Percentiles rank a stretch among this genome's conserved stretches.
These are phyloP conservation scores for Carallia pectinifolia DNA, from an alignment of 345 rosid genomes.

Conservation along the genomic window DNA sequence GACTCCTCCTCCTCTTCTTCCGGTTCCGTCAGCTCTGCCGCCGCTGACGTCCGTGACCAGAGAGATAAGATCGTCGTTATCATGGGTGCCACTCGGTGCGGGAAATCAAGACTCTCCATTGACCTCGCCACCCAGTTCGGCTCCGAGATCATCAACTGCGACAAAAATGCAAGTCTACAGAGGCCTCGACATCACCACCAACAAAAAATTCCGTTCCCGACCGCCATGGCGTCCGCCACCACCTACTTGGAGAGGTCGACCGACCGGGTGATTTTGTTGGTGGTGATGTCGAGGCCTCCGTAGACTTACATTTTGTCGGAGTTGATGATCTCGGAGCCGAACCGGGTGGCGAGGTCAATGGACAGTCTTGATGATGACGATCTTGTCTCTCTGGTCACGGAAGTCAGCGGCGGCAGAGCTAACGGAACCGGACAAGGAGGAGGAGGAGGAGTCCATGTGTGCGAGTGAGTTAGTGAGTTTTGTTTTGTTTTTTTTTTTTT, in stretches of 20 bases:
- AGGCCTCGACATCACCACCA: slow-evolving; percentile 75
- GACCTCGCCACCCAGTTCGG: slow-evolving; percentile 56
- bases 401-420: too few relatives aligned
- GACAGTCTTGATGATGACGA: slow-evolving; percentile 72
- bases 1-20: slow-evolving; percentile 7
- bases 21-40: neutral
- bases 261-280: slow-evolving; percentile 61
- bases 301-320: slow-evolving; percentile 89
- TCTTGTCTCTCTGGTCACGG: slow-evolving; percentile 41
- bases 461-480: too few relatives aligned
- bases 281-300: slow-evolving; percentile 71
- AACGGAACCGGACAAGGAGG: neutral
- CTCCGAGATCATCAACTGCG: slow-evolving; percentile 75
- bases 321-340: slow-evolving; percentile 67
- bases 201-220: too few relatives aligned
- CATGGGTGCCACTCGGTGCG: slow-evolving; percentile 91
- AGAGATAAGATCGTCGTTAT: slow-evolving; percentile 64
- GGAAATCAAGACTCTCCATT: slow-evolving; percentile 75
- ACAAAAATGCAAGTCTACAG: slow-evolving; percentile 78
- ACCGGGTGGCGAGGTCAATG: slow-evolving; percentile 62
- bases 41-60: neutral
- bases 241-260: slow-evolving; percentile 58
- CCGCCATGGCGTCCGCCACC: slow-evolving; percentile 48
- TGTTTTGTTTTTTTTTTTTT: too few relatives aligned
- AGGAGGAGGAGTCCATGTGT: slow-evolving; percentile 9